A percentile compares a stretch with the other conserved stretches of the same genome.
Evolutionary conservation across 2,329 filamentous ascomycete species (phyloP).

Genomic region (Bipolaris oryzae): DNA sequence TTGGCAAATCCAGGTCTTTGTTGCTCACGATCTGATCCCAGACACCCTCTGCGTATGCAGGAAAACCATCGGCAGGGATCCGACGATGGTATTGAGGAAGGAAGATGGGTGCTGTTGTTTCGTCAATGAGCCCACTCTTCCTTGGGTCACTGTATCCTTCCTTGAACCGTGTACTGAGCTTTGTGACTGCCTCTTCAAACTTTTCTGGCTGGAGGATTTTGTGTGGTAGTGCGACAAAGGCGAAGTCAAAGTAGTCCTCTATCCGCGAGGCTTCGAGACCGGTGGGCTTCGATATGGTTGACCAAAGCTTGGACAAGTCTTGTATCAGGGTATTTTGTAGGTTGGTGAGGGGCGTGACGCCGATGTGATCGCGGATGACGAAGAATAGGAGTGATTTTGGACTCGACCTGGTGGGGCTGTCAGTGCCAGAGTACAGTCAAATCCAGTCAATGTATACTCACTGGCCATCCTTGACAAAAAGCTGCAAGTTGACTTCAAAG

Average conservation of each 20-base stretch:
- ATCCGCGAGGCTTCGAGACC: constrained; percentile 89
- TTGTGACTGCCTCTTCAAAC: constrained; percentile 80
- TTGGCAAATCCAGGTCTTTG: constrained; percentile 95
- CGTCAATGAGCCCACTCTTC: constrained; percentile 66
- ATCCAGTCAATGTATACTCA: constrained; percentile 55
- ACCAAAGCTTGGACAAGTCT: constrained; percentile 91
- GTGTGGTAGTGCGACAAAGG: constrained; percentile 92
- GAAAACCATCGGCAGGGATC: constrained; percentile 97
- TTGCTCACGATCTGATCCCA: constrained; percentile 99
- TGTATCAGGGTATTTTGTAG: constrained; percentile 88
- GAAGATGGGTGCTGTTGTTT: constrained; percentile 80
- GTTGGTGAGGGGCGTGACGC: constrained; percentile 87
- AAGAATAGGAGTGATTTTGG: constrained; percentile 95
- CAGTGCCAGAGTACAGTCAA: constrained; percentile 15
- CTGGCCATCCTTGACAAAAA: constrained; percentile 96
- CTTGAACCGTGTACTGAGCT: constrained; percentile 80
- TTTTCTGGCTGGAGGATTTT: constrained; percentile 95
- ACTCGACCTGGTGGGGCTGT: constrained; percentile 65
- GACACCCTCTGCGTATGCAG: constrained; percentile 87
- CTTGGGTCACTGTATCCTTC: constrained; percentile 77
- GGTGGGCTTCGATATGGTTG: constrained; percentile 85
- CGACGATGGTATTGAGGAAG: constrained; percentile 92
- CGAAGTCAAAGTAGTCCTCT: constrained; percentile 98
- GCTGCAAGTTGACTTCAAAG: constrained; percentile 96
- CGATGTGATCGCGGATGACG: constrained; percentile 96